Conservation (phyloP, 1,139 yeast species). For the Meyerozyma athensensis region DNA sequence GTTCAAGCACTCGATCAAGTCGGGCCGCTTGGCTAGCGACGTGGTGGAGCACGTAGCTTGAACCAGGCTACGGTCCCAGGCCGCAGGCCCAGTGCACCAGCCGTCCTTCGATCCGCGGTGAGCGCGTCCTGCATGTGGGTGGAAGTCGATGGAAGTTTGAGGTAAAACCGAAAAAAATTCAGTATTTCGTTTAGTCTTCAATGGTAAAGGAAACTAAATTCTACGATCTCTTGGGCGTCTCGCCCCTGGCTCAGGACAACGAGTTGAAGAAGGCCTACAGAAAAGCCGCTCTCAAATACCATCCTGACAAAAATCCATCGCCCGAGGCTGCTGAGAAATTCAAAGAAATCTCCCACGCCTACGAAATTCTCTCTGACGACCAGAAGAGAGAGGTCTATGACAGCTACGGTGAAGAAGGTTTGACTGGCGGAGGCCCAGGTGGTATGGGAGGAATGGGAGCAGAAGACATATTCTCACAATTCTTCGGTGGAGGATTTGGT, state of each 20-base stretch:
- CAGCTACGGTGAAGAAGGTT: constrained; percentile 89
- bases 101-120: no score
- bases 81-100: constrained; percentile 2
- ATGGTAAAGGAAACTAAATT: constrained; percentile 89
- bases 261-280: constrained; percentile 96
- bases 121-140: constrained; percentile 1
- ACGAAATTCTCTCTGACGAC: constrained; percentile 80
- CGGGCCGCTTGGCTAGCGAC: constrained; percentile 38
- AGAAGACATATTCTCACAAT: constrained; percentile 88
- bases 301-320: constrained; percentile 81
- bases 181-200: not conserved
- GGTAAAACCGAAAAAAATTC: constrained; percentile 1
- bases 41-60: constrained; percentile 48
- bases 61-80: no score
- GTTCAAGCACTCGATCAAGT: constrained; percentile 53
- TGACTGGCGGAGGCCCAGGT: constrained; percentile 68
- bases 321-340: constrained; percentile 96
- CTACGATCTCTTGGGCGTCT: constrained; percentile 80
- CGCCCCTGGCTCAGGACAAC: constrained; percentile 70
- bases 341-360: constrained; percentile 87
- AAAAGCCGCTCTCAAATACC: constrained; percentile 86
- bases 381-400: constrained; percentile 90
- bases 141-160: constrained; percentile 3
- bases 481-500: constrained; percentile 74
- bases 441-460: constrained; percentile 77